phyloP scores from a whole-genome alignment of 2,329 filamentous ascomycete genomes.

The Escovopsis sp. region DNA sequence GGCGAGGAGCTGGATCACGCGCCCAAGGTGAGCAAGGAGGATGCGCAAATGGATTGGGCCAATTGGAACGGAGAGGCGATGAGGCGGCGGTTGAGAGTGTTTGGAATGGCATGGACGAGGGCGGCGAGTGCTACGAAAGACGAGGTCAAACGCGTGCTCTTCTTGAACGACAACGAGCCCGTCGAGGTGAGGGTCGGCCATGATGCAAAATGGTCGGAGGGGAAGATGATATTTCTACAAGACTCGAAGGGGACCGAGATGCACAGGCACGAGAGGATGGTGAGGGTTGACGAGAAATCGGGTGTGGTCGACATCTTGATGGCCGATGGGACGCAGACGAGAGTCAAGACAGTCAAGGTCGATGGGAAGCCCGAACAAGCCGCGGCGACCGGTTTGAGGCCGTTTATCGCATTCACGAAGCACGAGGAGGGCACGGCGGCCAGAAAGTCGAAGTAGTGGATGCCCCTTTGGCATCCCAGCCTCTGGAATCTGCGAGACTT shows the following conservation, averaged over 20 bases:
- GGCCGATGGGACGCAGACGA: slow-evolving; percentile 10
- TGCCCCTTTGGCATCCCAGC: too few species aligned
- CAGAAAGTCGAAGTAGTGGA: too few species aligned
- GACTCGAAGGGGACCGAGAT: not conserved
- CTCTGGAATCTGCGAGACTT: too few species aligned
- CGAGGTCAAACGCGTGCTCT: slow-evolving; percentile 22
- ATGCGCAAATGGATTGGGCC: slow-evolving; percentile 48
- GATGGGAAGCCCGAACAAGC: slow-evolving; percentile 17
- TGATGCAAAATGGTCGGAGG: not conserved
- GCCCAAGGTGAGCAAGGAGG: slow-evolving; percentile 53
- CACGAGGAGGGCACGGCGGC: too few species aligned
- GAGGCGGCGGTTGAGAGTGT: slow-evolving; percentile 37
- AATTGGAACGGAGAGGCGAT: slow-evolving; percentile 40
- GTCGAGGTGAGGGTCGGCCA: not conserved
- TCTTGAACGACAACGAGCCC: slow-evolving; percentile 18
- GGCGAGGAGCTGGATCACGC: slow-evolving; percentile 34
- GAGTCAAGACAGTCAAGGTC: slow-evolving; percentile 18
- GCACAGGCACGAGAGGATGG: slow-evolving; percentile 1
- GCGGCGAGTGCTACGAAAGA: slow-evolving; percentile 12
- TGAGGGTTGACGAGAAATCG: slow-evolving; percentile 6
- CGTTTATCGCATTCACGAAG: not conserved
- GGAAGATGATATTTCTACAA: slow-evolving; percentile 8
- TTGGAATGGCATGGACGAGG: slow-evolving; percentile 52
- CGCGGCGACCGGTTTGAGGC: slow-evolving; percentile 12
- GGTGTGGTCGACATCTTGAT: slow-evolving; percentile 12